phyloP scores from a whole-genome alignment of 2,329 filamentous ascomycete genomes.

The Exophiala xenobiotica region DNA sequence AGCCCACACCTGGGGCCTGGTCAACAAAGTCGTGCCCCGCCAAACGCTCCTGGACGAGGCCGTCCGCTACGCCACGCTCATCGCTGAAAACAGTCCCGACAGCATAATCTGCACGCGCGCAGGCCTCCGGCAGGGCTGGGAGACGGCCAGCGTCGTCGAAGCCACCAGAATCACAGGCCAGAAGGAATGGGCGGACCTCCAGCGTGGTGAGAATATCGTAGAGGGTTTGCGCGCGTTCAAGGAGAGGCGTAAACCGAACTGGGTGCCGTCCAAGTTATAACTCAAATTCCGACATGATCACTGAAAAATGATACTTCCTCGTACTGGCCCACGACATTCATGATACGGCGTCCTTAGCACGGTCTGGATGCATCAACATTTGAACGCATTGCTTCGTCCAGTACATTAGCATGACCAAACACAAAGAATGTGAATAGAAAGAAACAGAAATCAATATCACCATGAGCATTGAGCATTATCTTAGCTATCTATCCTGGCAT shows the following conservation, averaged over 20 bases:
- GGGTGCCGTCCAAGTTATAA: conserved; percentile 54
- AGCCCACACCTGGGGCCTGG: conserved; percentile 64
- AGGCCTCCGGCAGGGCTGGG: conserved; percentile 71
- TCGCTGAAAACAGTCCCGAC: conserved; percentile 70
- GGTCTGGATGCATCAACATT: too few relatives aligned
- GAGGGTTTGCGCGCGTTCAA: conserved; percentile 76
- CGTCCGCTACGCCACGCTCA: conserved; percentile 59
- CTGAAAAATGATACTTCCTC: too few relatives aligned
- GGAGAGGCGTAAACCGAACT: conserved; percentile 68
- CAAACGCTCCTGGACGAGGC: conserved; percentile 40
- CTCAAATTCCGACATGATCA: background rate
- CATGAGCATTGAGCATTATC: too few relatives aligned
- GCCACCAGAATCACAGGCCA: conserved; percentile 50
- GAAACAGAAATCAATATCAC: too few relatives aligned
- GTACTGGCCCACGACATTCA: too few relatives aligned
- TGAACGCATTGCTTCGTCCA: too few relatives aligned
- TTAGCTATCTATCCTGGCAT: too few relatives aligned
- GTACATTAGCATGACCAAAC: too few relatives aligned
- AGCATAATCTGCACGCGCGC: conserved; percentile 68
- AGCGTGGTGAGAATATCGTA: conserved; percentile 61
- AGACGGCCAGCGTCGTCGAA: conserved; percentile 63
- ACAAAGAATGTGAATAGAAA: too few relatives aligned
- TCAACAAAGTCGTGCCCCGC: conserved; percentile 45
- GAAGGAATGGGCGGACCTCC: background rate
- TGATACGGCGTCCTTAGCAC: too few relatives aligned